Evolutionary conservation across 2,329 filamentous ascomycete species (phyloP), one percentile per base, ranked within the genome.

Genomic region (Boeremia lycopersici): DNA sequence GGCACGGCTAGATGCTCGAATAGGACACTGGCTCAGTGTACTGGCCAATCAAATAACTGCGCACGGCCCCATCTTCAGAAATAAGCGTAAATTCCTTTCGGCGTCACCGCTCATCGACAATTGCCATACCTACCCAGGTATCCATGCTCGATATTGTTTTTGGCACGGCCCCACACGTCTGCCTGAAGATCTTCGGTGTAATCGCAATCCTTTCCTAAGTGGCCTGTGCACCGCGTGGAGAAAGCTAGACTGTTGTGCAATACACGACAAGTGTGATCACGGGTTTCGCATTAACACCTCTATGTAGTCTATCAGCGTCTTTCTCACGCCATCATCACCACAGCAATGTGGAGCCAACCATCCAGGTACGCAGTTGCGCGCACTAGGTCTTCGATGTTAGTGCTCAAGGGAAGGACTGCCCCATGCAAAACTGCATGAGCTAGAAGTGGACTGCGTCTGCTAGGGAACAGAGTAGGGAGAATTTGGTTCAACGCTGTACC

Each of bases 361-460:
- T 99, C 95, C 0, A 91, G 87, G 79, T 97, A 98, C 1, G 91
- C 86, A 4, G 90, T 89, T 68, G 89, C 89, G 52, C 87, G 84
- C 77, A 95, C 89, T 53, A 99, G 74, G 41, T 97, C 93, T 68
- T 91, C 89, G 15, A 99, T 75, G 23, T 87, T 87, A 1, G 92
- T 89, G 55, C 80, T 77, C 78, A 98, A 89, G 1, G 95, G 93
- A 54, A 96, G 84, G 0, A 86, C 83, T 1, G 88, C 90, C 1
- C 95, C 95, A 77, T 99, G 95, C 66, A 98, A 76, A 6, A 98
- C 83, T 2, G 90, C 89, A 54, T 89, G 88, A 1, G 93, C 95
- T 43, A 96, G 82, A 10, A 97, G 86, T 0, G 91, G 88, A 69
- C 91, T 93, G 52, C 92, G 82, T 62, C 89, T 86, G 72, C 91